Conservation (phyloP, 331 rosid genomes). For the Phaseolus coccineus region DNA sequence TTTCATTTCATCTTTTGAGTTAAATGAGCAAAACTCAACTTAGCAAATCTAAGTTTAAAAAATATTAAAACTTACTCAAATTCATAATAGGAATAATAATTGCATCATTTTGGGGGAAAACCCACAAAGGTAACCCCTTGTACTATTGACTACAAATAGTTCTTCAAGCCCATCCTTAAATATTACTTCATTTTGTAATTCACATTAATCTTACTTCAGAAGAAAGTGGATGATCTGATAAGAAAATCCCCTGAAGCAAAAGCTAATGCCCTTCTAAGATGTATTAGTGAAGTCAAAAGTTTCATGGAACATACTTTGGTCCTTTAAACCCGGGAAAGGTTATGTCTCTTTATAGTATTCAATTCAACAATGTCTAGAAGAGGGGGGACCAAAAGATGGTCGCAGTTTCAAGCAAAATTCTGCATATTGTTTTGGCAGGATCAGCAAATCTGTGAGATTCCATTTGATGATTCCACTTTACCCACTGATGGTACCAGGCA, state of each 20-base stretch:
- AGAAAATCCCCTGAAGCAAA: constrained; percentile 33
- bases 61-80: no score
- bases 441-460: constrained; percentile 2
- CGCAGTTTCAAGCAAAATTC: constrained; percentile 11
- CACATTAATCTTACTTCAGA: constrained; percentile 4
- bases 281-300: constrained; percentile 36
- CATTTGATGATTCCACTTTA: constrained; percentile 37
- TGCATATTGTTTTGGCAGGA: constrained; percentile 24
- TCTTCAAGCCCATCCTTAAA: neutral
- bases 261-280: constrained; percentile 20
- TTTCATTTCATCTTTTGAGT: no score
- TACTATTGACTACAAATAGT: neutral
- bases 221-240: constrained; percentile 18
- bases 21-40: no score
- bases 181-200: neutral
- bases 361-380: constrained; percentile 36
- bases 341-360: constrained; percentile 35
- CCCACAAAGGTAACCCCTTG: no score
- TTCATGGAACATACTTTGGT: constrained; percentile 24
- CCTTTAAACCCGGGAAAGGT: constrained; percentile 50
- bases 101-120: no score
- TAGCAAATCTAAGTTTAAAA: no score
- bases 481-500: constrained; percentile 34
- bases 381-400: constrained; percentile 18
- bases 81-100: no score